Percentiles rank a stretch among this genome's conserved stretches.
Conservation (phyloP, 305 asterid species). For the Fraxinus sp. region DNA sequence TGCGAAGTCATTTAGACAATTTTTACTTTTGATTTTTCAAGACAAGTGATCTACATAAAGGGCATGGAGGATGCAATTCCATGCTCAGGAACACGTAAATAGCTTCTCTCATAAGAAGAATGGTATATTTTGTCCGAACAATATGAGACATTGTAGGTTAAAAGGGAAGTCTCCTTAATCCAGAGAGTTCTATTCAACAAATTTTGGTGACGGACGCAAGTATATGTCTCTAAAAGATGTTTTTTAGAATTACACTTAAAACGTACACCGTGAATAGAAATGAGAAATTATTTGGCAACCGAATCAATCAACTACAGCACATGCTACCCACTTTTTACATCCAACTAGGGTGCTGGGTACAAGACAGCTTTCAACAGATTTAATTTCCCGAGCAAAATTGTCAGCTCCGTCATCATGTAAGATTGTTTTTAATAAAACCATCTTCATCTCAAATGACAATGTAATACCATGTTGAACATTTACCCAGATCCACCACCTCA, state of each 20-base stretch:
- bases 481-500: slow-evolving; percentile 2
- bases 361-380: neutral
- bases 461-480: neutral
- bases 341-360: neutral
- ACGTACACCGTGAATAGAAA: neutral
- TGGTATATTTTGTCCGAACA: neutral
- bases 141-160: neutral
- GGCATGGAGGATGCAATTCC: neutral
- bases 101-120: neutral
- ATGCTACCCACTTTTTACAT: neutral
- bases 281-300: neutral
- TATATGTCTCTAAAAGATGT: neutral
- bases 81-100: neutral
- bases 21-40: neutral
- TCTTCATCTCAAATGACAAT: neutral
- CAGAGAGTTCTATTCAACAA: neutral
- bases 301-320: neutral
- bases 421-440: neutral
- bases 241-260: neutral
- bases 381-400: neutral
- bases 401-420: neutral
- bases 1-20: neutral
- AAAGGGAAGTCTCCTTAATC: neutral
- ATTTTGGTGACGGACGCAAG: neutral
- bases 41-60: neutral